phyloP scores from a whole-genome alignment of 106 monocot species.

The Acorus gramineus region DNA sequence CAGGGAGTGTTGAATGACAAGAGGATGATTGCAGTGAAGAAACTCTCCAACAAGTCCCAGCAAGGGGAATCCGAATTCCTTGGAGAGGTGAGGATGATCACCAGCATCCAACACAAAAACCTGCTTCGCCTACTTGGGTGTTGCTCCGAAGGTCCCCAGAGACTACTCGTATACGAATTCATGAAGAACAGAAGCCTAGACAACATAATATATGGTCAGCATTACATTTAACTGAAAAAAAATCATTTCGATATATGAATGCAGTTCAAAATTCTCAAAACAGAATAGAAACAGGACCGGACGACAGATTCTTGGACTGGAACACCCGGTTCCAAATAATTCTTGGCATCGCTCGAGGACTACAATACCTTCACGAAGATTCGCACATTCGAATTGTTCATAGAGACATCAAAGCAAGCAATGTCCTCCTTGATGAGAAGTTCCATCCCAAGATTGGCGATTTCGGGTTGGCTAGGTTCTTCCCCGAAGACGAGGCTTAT shows the following conservation, averaged over 20 bases:
- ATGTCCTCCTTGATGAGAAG: conserved; percentile 54
- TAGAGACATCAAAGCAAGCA: conserved; percentile 57
- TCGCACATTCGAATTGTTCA: conserved; percentile 51
- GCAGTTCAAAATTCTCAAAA: conserved; percentile 5
- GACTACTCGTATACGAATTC: conserved; percentile 50
- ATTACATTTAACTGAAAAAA: background rate
- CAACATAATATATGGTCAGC: conserved; percentile 27
- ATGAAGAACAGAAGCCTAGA: conserved; percentile 53
- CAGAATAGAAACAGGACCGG: conserved; percentile 12
- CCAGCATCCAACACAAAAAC: conserved; percentile 52
- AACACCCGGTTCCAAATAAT: conserved; percentile 39
- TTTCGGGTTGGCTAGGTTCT: conserved; percentile 56
- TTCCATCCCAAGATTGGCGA: conserved; percentile 58
- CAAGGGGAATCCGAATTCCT: conserved; percentile 55
- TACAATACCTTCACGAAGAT: conserved; percentile 58
- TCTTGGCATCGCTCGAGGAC: conserved; percentile 41
- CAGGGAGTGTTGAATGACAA: conserved; percentile 38
- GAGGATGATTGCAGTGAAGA: conserved; percentile 44
- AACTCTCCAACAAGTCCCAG: conserved; percentile 32
- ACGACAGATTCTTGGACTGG: conserved; percentile 29
- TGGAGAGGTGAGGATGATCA: conserved; percentile 37
- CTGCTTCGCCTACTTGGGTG: conserved; percentile 39
- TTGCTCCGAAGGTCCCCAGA: conserved; percentile 36
- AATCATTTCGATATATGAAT: background rate
- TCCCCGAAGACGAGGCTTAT: conserved; percentile 53